A percentile compares a stretch with the other conserved stretches of the same genome.
Evolutionary conservation across 1,284 basidiomycete species (phyloP).

Genomic region (Cutaneotrichosporon arboriforme): DNA sequence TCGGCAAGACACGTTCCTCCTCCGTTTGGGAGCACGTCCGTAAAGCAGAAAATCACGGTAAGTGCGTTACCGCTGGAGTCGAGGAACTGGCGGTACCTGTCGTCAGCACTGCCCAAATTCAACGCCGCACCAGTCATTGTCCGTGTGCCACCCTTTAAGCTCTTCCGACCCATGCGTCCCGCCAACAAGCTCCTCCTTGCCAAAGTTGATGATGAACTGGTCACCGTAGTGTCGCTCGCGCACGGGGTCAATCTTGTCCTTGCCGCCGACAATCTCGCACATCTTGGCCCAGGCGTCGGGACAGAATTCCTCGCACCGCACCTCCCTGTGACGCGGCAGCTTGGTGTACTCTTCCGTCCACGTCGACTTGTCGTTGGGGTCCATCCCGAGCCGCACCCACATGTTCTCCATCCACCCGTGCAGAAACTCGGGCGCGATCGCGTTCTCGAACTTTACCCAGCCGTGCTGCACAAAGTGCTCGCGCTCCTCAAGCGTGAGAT

Average conservation of each 20-base stretch:
- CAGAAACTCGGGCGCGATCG: constrained; percentile 26
- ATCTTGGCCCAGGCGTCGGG: constrained; percentile 33
- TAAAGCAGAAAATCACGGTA: constrained; percentile 32
- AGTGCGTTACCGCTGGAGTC: constrained; percentile 30
- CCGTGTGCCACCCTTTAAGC: constrained; percentile 26
- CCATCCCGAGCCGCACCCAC: constrained; percentile 35
- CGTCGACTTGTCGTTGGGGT: constrained; percentile 36
- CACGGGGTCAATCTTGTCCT: constrained; percentile 28
- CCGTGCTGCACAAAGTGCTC: constrained; percentile 34
- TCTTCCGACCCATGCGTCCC: constrained; percentile 7
- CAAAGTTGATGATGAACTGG: constrained; percentile 36
- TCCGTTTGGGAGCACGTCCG: constrained; percentile 23
- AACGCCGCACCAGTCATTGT: constrained; percentile 34
- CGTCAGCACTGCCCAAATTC: background rate
- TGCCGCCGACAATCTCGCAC: constrained; percentile 32
- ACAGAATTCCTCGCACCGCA: constrained; percentile 23
- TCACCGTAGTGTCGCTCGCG: constrained; percentile 32
- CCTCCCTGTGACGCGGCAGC: constrained; percentile 31
- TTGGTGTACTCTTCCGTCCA: constrained; percentile 35
- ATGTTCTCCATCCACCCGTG: constrained; percentile 27
- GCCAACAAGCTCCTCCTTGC: constrained; percentile 15
- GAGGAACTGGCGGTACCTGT: constrained; percentile 34
- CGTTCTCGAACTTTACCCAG: constrained; percentile 30
- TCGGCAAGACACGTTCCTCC: constrained; percentile 28
- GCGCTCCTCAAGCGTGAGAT: constrained; percentile 22